phyloP scores from a whole-genome alignment of 23 red algal genomes.

The Gracilaria gracilis region DNA sequence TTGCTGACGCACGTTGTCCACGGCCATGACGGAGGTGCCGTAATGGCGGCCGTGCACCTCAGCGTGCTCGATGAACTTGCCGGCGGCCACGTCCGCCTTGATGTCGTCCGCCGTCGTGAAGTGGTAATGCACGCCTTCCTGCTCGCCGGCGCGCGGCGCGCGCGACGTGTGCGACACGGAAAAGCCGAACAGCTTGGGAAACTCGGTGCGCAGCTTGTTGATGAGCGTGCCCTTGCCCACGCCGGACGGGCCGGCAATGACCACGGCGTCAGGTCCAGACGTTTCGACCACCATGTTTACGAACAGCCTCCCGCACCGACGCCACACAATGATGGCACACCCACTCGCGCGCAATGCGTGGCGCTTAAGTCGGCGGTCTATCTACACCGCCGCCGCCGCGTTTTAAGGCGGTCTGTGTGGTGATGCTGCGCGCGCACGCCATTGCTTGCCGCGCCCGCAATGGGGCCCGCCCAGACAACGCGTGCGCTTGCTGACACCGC shows the following conservation, averaged over 20 bases:
- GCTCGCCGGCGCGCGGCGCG: conserved; percentile 87
- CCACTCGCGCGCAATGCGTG: no score
- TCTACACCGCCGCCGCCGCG: no score
- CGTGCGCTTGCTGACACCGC: no score
- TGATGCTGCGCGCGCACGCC: no score
- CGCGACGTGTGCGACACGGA: conserved; percentile 96
- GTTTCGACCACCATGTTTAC: background rate
- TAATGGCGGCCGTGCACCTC: conserved; percentile 95
- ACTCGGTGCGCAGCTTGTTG: conserved; percentile 62
- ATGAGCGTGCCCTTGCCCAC: conserved; percentile 98
- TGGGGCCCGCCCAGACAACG: no score
- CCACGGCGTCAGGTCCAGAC: conserved; percentile 58
- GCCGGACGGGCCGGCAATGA: conserved; percentile 95
- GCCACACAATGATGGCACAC: background rate
- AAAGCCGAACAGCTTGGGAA: conserved; percentile 80
- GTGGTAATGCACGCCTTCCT: conserved; percentile 92
- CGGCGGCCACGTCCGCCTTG: conserved; percentile 63
- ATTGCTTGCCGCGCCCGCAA: no score
- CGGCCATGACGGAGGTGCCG: conserved; percentile 79
- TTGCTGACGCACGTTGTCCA: conserved; percentile 73
- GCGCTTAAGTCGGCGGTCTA: no score
- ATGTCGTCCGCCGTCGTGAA: conserved; percentile 84
- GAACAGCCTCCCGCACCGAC: background rate
- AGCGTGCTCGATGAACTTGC: conserved; percentile 94
- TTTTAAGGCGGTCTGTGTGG: no score